Conservation (phyloP, 192 early-diverging fungal genomes). For the Gigaspora rosea region DNA sequence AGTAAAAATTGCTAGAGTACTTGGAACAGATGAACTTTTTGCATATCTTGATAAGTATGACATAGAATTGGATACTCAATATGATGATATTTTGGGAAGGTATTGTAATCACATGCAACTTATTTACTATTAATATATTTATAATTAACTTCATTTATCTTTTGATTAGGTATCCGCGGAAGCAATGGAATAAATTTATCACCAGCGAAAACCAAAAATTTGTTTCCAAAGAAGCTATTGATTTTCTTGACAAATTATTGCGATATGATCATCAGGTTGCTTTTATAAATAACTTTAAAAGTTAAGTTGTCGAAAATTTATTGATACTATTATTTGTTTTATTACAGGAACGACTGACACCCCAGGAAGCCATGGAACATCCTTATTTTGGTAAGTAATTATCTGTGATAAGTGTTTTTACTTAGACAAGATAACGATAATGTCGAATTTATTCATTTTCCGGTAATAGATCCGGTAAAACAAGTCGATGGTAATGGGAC, state of each 20-base stretch:
- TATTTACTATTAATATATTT: not conserved
- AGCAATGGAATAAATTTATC: constrained; percentile 87
- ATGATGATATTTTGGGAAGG: constrained; percentile 91
- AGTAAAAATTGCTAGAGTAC: constrained; percentile 97
- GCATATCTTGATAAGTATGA: constrained; percentile 95
- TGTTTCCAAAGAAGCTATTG: constrained; percentile 85
- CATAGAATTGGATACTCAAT: constrained; percentile 86
- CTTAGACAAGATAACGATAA: not conserved
- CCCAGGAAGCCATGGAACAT: constrained; percentile 87
- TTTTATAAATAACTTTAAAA: not conserved
- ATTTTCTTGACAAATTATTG: constrained; percentile 88
- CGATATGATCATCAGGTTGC: constrained; percentile 87
- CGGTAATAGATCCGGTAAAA: constrained; percentile 11
- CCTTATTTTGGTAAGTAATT: constrained; percentile 70
- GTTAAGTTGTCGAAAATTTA: not conserved
- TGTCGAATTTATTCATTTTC: too few species aligned
- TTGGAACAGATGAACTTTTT: constrained; percentile 95
- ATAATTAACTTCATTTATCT: not conserved
- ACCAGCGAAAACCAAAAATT: constrained; percentile 85
- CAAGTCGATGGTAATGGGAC: constrained; percentile 12
- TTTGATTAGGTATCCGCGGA: constrained; percentile 72
- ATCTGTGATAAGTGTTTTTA: not conserved
- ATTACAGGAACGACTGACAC: constrained; percentile 68
- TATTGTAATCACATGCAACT: constrained; percentile 26
- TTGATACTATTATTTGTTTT: not conserved